A percentile compares a stretch with the other conserved stretches of the same genome.
Evolutionary conservation across 345 rosid genomes (phyloP).

Genomic region (Rhodamnia rubescens): DNA sequence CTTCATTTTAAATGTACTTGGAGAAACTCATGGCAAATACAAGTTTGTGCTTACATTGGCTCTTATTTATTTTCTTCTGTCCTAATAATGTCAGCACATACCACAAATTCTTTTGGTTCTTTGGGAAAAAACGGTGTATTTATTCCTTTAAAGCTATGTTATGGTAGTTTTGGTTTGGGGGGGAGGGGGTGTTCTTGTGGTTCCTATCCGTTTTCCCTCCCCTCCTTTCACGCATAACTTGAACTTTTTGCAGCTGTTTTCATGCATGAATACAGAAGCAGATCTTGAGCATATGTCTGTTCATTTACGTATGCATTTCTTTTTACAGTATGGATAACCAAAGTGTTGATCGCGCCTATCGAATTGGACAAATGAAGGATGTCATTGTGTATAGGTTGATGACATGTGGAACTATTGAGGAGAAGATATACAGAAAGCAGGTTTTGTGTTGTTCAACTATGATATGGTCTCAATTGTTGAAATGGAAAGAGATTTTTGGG

Average conservation of each 20-base stretch:
- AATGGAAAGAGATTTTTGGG: background rate
- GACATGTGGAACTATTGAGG: conserved; percentile 98
- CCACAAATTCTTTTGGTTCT: background rate
- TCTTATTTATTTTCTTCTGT: background rate
- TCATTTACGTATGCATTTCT: background rate
- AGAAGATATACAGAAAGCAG: conserved; percentile 96
- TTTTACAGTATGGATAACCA: conserved; percentile 81
- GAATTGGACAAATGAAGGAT: conserved; percentile 94
- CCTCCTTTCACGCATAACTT: background rate
- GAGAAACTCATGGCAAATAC: background rate
- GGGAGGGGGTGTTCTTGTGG: too few relatives aligned
- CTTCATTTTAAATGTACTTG: background rate
- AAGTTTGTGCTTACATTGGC: background rate
- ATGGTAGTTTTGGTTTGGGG: too few relatives aligned
- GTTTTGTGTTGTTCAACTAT: conserved; percentile 13
- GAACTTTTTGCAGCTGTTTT: background rate
- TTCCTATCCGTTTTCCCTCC: background rate
- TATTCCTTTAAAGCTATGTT: background rate
- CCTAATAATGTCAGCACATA: background rate
- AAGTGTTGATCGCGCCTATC: conserved; percentile 97
- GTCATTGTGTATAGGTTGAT: conserved; percentile 86
- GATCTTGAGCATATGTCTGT: background rate
- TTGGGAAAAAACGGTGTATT: background rate
- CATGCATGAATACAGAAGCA: background rate
- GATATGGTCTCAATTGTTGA: background rate